Percentiles rank a stretch among this genome's conserved stretches.
Conservation (phyloP, 768 basidiomycete genomes). For the Tricholoma hemisulphureum region DNA sequence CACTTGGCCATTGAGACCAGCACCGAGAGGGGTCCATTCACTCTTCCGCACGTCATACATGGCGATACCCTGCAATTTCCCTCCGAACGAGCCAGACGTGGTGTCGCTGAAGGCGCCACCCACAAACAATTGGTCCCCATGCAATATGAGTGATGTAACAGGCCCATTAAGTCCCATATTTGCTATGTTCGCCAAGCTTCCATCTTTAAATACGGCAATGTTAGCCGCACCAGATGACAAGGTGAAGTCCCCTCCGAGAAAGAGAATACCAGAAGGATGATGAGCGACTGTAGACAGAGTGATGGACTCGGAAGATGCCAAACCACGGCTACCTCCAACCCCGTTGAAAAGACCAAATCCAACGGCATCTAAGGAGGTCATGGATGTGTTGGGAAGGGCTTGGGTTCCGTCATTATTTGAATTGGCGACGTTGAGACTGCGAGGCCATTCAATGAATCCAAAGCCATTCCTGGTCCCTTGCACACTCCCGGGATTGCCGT, state of each 20-base stretch:
- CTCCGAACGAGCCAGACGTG: slow-evolving; percentile 46
- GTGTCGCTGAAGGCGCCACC: slow-evolving; percentile 89
- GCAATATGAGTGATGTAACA: slow-evolving; percentile 65
- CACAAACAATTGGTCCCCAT: slow-evolving; percentile 68
- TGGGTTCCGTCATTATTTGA: slow-evolving; percentile 56
- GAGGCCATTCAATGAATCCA: slow-evolving; percentile 89
- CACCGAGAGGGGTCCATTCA: slow-evolving; percentile 66
- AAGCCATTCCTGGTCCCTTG: slow-evolving; percentile 51
- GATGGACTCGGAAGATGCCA: slow-evolving; percentile 35
- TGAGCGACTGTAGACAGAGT: slow-evolving; percentile 57
- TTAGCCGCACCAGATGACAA: slow-evolving; percentile 64
- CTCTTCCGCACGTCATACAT: slow-evolving; percentile 66
- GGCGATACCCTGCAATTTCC: slow-evolving; percentile 59
- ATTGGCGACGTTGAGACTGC: slow-evolving; percentile 35
- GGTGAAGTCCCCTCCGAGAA: slow-evolving; percentile 76
- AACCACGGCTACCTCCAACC: slow-evolving; percentile 46
- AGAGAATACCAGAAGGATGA: slow-evolving; percentile 63
- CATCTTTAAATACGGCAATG: slow-evolving; percentile 67
- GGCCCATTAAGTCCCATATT: slow-evolving; percentile 76
- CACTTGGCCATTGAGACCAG: slow-evolving; percentile 79
- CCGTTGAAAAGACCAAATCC: slow-evolving; percentile 62
- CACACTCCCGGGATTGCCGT: slow-evolving; percentile 30
- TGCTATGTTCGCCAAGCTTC: slow-evolving; percentile 50
- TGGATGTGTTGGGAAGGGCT: slow-evolving; percentile 61
- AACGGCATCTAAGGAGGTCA: slow-evolving; percentile 65